These are phyloP conservation scores for Aspergillus diversus DNA, from an alignment of 495 filamentous ascomycete genomes.

Conservation along the genomic window DNA sequence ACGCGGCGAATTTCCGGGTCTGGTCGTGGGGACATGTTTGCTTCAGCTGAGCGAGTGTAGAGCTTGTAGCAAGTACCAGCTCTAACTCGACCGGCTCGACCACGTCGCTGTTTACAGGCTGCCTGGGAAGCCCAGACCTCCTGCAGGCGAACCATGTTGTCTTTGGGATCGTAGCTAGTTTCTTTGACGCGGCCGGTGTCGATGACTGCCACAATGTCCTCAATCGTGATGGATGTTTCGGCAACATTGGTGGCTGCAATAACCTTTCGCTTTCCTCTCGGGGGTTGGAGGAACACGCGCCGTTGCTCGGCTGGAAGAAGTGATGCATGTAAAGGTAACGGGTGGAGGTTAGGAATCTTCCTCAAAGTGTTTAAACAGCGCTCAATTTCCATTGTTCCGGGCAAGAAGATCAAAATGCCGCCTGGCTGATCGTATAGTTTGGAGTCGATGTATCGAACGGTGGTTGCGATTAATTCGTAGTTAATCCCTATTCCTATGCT, in stretches of 20 bases:
- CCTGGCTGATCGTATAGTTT: constrained; percentile 71
- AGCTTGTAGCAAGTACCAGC: constrained; percentile 94
- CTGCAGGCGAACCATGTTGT: constrained; percentile 90
- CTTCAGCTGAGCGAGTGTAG: constrained; percentile 82
- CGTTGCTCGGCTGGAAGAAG: constrained; percentile 84
- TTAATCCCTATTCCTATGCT: constrained; percentile 86
- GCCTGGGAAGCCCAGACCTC: constrained; percentile 96
- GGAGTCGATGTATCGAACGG: constrained; percentile 77
- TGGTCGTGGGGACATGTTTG: constrained; percentile 84
- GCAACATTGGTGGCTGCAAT: constrained; percentile 95
- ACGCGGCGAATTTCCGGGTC: constrained; percentile 93
- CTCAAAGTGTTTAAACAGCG: constrained; percentile 73
- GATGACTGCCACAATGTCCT: constrained; percentile 95
- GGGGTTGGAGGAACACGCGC: constrained; percentile 78
- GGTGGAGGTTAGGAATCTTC: constrained; percentile 70
- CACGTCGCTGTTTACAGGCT: constrained; percentile 95
- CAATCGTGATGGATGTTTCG: constrained; percentile 97
- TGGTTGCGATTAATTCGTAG: constrained; percentile 82
- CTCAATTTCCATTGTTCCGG: constrained; percentile 83
- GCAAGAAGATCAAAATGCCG: constrained; percentile 92
- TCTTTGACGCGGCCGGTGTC: constrained; percentile 96
- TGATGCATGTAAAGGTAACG: constrained; percentile 90
- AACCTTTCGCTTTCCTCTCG: constrained; percentile 82
- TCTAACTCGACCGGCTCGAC: constrained; percentile 88
- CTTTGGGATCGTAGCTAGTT: constrained; percentile 88